Evolutionary conservation across 768 basidiomycete genomes (phyloP), one percentile per base, ranked within the genome.

Genomic region (Collybia sp.): DNA sequence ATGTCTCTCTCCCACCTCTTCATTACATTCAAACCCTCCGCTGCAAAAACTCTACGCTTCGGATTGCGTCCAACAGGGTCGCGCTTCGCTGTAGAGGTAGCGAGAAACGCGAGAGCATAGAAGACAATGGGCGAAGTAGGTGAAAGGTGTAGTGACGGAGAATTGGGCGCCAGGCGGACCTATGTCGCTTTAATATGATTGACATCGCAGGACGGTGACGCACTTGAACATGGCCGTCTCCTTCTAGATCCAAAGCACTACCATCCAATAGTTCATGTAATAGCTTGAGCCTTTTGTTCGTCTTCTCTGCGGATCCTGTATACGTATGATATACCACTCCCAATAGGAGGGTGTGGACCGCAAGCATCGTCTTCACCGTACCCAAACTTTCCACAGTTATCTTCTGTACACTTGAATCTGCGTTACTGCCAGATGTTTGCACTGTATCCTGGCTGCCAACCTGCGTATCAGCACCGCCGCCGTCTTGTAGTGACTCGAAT

Each of bases 11-110:
- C 60, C 41, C 68, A 48, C 5, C 42, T 55, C 56, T 77, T 82
- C 45, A 68, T 71, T 44, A 77, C 74, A 47, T 75, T 66, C 16
- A 75, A 61, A 0, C 85, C 88, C 50, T 85, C 86, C 5, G 61
- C 60, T 0, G 85, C 80, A 63, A 88, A 91, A 0, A 85, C 66
- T 40, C 77, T 81, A 48, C 83, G 73, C 66, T 83, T 86, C 3
- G 88, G 88, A 44, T 79, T 83, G 18, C 85, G 72, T 34, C 87
- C 89, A 0, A 84, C 77, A 0, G 82, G 75, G 55, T 91, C 87
- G 12, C 85, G 77, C 54, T 88, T 87, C 0, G 83, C 76, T 1
- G 77, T 67, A 4, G 76, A 74, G 52, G 80, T 84, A 34, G 88
- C 65, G 4, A 89, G 75, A 58, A 83, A 89, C 0, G 79, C 81